Evolutionary conservation across 2,329 filamentous ascomycete genomes (phyloP).

Genomic region (Fusarium cicatricum): DNA sequence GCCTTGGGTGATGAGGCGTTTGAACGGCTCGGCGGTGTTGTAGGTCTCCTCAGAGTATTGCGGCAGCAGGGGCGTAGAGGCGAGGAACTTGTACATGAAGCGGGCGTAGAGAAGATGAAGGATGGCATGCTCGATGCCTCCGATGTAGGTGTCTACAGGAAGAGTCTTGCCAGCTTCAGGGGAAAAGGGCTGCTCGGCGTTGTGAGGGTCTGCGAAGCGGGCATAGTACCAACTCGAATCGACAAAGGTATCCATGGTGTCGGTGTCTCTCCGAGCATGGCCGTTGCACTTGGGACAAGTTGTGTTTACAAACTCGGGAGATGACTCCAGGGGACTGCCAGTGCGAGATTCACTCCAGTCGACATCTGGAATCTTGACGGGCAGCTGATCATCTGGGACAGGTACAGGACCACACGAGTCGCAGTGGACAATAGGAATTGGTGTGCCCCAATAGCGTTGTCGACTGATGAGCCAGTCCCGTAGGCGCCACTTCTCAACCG

Average conservation of each 20-base stretch:
- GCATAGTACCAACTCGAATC: slow-evolving; percentile 96
- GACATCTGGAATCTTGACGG: slow-evolving; percentile 76
- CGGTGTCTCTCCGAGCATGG: slow-evolving; percentile 81
- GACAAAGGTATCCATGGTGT: slow-evolving; percentile 97
- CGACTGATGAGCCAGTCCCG: slow-evolving; percentile 91
- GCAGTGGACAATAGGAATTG: slow-evolving; percentile 90
- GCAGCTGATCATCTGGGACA: slow-evolving; percentile 78
- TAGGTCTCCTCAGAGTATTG: slow-evolving; percentile 45
- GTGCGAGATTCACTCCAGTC: slow-evolving; percentile 73
- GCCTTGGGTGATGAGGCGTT: slow-evolving; percentile 83
- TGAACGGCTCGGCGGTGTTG: slow-evolving; percentile 75
- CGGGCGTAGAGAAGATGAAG: slow-evolving; percentile 88
- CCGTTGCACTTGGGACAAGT: slow-evolving; percentile 77
- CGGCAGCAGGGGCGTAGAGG: slow-evolving; percentile 61
- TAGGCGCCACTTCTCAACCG: slow-evolving; percentile 79
- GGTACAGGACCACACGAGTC: slow-evolving; percentile 78
- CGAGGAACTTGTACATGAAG: slow-evolving; percentile 89
- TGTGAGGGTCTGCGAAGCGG: slow-evolving; percentile 77
- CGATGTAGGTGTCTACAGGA: slow-evolving; percentile 88
- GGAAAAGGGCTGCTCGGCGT: slow-evolving; percentile 68
- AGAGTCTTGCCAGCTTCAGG: slow-evolving; percentile 65
- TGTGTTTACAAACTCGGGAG: slow-evolving; percentile 77
- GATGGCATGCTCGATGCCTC: slow-evolving; percentile 90
- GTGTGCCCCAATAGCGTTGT: slow-evolving; percentile 92
- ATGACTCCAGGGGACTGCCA: slow-evolving; percentile 80